phyloP scores from a whole-genome alignment of 805 yeast genomes.

The Ascoidea rubescens region DNA sequence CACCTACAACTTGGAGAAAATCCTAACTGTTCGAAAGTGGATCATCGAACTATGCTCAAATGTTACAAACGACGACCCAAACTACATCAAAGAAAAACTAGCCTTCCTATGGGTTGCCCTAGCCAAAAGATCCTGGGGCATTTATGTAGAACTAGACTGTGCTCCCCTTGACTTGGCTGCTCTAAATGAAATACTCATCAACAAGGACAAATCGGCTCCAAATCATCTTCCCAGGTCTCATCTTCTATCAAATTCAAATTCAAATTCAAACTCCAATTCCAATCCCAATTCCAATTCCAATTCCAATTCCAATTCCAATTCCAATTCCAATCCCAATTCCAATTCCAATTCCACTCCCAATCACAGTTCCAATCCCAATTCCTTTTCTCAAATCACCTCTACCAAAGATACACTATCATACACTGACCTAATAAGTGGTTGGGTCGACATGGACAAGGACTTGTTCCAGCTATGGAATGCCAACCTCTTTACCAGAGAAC shows the following conservation, averaged over 20 bases:
- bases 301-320: not conserved
- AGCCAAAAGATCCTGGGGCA: slow-evolving; percentile 88
- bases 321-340: not conserved
- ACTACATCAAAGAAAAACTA: slow-evolving; percentile 76
- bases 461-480: slow-evolving; percentile 63
- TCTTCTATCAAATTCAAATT: not conserved
- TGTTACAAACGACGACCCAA: slow-evolving; percentile 59
- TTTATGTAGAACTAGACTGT: slow-evolving; percentile 26
- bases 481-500: slow-evolving; percentile 52
- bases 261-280: slow-evolving; percentile 3
- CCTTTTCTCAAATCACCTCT: not conserved
- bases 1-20: slow-evolving; percentile 23
- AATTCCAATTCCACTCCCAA: slow-evolving; percentile 6
- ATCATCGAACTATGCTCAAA: slow-evolving; percentile 61
- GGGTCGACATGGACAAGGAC: slow-evolving; percentile 80
- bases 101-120: slow-evolving; percentile 86
- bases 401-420: slow-evolving; percentile 5
- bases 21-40: slow-evolving; percentile 69
- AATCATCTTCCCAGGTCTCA: slow-evolving; percentile 3
- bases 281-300: slow-evolving; percentile 7
- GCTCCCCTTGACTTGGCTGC: too few species aligned
- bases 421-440: slow-evolving; percentile 33
- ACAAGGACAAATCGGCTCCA: not conserved
- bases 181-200: too few species aligned
- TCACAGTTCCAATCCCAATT: slow-evolving; percentile 12